These are phyloP conservation scores for Pseudogymnoascus sp. DNA, from an alignment of 2,329 filamentous ascomycete species.

Conservation along the genomic window DNA sequence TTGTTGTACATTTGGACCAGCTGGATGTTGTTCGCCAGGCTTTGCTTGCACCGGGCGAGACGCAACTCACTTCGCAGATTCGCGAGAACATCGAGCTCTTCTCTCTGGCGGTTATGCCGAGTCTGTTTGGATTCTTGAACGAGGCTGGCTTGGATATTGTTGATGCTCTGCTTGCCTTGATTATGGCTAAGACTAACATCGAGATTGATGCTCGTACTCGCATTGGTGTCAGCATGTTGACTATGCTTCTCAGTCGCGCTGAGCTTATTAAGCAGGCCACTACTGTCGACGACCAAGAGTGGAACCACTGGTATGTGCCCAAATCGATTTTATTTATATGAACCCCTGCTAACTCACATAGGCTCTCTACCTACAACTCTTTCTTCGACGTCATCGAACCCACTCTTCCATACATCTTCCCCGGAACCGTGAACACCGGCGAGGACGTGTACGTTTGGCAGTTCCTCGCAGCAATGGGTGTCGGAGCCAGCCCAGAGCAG, in stretches of 20 bases:
- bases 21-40: slow-evolving; percentile 84
- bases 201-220: slow-evolving; percentile 79
- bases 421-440: slow-evolving; percentile 78
- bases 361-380: slow-evolving; percentile 72
- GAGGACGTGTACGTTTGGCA: slow-evolving; percentile 98
- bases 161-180: slow-evolving; percentile 78
- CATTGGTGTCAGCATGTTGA: slow-evolving; percentile 83
- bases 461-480: slow-evolving; percentile 89
- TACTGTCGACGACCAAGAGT: slow-evolving; percentile 62
- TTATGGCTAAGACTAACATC: slow-evolving; percentile 75
- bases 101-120: slow-evolving; percentile 79
- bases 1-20: slow-evolving; percentile 85
- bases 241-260: slow-evolving; percentile 88
- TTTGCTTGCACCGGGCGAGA: slow-evolving; percentile 66
- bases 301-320: slow-evolving; percentile 68
- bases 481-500: slow-evolving; percentile 87
- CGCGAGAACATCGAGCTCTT: slow-evolving; percentile 93
- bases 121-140: slow-evolving; percentile 81
- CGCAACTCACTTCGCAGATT: slow-evolving; percentile 65
- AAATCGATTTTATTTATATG: background rate
- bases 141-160: slow-evolving; percentile 89
- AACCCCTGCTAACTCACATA: slow-evolving; percentile 34
- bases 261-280: slow-evolving; percentile 85
- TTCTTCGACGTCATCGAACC: slow-evolving; percentile 86
- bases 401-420: slow-evolving; percentile 79